Percentiles rank a stretch among this genome's conserved stretches.
These are phyloP conservation scores for Monilinia fructicola DNA, from an alignment of 2,329 filamentous ascomycete species.

Conservation along the genomic window DNA sequence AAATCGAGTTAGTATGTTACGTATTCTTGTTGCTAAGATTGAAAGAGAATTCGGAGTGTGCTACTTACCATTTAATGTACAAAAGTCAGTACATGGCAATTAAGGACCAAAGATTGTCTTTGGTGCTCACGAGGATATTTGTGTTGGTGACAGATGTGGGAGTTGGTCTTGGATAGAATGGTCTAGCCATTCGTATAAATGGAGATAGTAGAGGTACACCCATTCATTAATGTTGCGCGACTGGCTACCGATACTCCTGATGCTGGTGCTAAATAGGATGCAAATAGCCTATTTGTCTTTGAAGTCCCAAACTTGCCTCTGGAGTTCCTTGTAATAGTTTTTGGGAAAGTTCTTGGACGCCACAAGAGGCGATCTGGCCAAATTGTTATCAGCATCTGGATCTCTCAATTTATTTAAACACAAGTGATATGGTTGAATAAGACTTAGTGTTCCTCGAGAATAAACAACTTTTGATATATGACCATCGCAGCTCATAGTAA, in stretches of 20 bases:
- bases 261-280: background rate
- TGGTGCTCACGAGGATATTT: background rate
- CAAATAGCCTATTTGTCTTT: background rate
- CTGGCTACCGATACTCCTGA: background rate
- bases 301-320: background rate
- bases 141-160: slow-evolving; percentile 38
- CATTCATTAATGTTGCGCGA: background rate
- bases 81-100: background rate
- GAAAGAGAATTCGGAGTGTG: background rate
- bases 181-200: slow-evolving; percentile 48
- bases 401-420: background rate
- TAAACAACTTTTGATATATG: background rate
- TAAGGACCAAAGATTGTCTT: background rate
- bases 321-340: background rate
- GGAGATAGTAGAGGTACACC: slow-evolving; percentile 47
- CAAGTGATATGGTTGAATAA: background rate
- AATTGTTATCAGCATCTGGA: background rate
- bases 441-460: background rate
- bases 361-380: background rate
- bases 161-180: slow-evolving; percentile 48
- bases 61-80: background rate
- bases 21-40: background rate
- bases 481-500: background rate
- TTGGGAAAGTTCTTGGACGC: background rate
- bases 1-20: background rate